Base-by-base conservation (phyloP, 139 green algal species). In the Auxenochlorella protothecoides region DNA sequence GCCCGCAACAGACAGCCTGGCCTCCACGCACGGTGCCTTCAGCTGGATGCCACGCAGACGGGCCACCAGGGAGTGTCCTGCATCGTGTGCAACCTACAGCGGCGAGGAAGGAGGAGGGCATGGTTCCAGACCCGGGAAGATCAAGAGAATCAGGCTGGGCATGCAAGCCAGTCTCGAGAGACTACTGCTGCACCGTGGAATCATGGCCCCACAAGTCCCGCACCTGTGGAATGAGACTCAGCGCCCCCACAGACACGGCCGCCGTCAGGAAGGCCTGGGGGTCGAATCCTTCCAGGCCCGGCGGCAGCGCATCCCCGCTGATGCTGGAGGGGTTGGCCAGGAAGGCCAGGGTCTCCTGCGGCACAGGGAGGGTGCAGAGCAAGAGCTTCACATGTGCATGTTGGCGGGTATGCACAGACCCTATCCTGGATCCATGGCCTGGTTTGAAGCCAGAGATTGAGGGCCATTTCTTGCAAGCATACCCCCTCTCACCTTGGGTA, bases 61-160 rank as follows among this genome's bases (percentile, higher is more conserved):
- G 9, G 88, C 89, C 5, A 79, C 81, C 16, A 82, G 65, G 11
- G 72, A 57, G 70, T 96, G 90, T 27, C 85, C 90, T 3, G 93
- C 9, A 77, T 98, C 93, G 76, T 98, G 93, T 6, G 77, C 66
- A 13, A 89, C 56, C 72, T 92, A 88, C 5, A 89, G n/a, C 77
- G 14, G 74, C 76, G 13, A 93, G 68, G 15, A 93, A 63, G 11
- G 72, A 72, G 53, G 76, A 55, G 16, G 82, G 79, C 69, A 90
- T 88, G 64, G 74, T 27, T 68, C 51, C 3, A 3, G 2, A 57
- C 4, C 51, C 12, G 3, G 55, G 51, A 13, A 55, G 5, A 55
- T 44, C 27, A 44, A 44, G 27, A 44, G 27, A 44, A 44, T 44
- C 27, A 44, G 27, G 27, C 27, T 44, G 27, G 27, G 27, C 27